Percentiles rank a stretch among this genome's conserved stretches.
Evolutionary conservation across 2,329 filamentous ascomycete genomes (phyloP).

Genomic region (Colletotrichum eremochloae): DNA sequence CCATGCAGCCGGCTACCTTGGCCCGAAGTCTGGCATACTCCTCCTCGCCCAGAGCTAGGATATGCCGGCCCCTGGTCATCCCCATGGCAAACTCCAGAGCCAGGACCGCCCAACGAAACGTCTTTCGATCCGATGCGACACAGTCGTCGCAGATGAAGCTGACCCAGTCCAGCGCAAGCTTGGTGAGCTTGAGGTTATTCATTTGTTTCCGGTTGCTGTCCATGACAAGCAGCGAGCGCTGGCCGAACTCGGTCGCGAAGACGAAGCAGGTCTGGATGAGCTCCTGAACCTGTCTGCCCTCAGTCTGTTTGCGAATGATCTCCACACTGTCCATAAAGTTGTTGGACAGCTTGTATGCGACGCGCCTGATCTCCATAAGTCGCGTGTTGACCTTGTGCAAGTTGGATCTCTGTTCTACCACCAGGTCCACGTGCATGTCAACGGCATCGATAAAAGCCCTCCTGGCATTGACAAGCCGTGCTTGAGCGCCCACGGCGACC

Average conservation of each 20-base stretch:
- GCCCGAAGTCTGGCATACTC: slow-evolving; percentile 86
- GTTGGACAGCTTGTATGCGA: slow-evolving; percentile 95
- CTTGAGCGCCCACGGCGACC: slow-evolving; percentile 88
- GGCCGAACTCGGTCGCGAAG: slow-evolving; percentile 98
- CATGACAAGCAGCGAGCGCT: slow-evolving; percentile 94
- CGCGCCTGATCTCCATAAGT: slow-evolving; percentile 93
- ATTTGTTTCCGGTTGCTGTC: slow-evolving; percentile 95
- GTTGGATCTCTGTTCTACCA: slow-evolving; percentile 94
- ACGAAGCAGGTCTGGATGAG: slow-evolving; percentile 98
- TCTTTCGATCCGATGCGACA: slow-evolving; percentile 91
- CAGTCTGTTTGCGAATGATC: slow-evolving; percentile 88
- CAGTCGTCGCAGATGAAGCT: slow-evolving; percentile 99
- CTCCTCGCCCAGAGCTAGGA: slow-evolving; percentile 88
- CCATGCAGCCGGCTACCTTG: slow-evolving; percentile 98
- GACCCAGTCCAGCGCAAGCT: slow-evolving; percentile 95
- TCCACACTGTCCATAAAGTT: slow-evolving; percentile 99
- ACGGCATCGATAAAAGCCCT: slow-evolving; percentile 82
- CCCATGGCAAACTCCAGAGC: slow-evolving; percentile 97
- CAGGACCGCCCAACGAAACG: slow-evolving; percentile 96
- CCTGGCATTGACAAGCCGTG: slow-evolving; percentile 83
- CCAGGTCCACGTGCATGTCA: slow-evolving; percentile 86
- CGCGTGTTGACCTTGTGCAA: slow-evolving; percentile 91
- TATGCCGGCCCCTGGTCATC: slow-evolving; percentile 94
- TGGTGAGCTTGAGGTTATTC: slow-evolving; percentile 96
- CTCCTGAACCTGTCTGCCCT: slow-evolving; percentile 89